Evolutionary conservation across 805 yeast genomes (phyloP), one percentile per base, ranked within the genome.

Genomic region (Pichia thaimueangensis): DNA sequence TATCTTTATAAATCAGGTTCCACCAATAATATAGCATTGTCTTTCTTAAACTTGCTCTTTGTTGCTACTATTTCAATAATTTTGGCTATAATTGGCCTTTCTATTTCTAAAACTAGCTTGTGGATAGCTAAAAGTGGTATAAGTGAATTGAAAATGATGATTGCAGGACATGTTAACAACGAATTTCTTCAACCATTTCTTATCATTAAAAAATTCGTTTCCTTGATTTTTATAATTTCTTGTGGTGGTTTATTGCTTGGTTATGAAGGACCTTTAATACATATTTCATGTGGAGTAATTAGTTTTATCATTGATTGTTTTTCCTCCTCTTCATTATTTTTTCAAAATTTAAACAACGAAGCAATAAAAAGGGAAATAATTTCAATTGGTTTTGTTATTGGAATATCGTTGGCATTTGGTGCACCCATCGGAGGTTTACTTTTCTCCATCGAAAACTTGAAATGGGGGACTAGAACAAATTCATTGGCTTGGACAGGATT

Each of bases 401-500:
- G 95, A 5, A 81, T 86, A 20, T 77, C 89, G 0, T 85, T 83
- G 12, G 94, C 95, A 0, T 86, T 86, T 61, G 83, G 82, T 47
- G 80, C 95, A 0, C 95, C 96, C 3, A 79, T 87, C 43, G 95
- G 94, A 7, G 96, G 95, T 1, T 93, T 87, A 1, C 58, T 86
- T 25, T 87, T 86, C 58, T 81, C 83, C 5, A 58, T 84, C 16
- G 94, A 86, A 53, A 78, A 77, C 47, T 65, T 82, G 34, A 76
- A 82, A 4, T 73, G 79, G 27, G 83, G 74, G 54, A 77, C 81
- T 54, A 74, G 73, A 37, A 76, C 81, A 17, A 76, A 76, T 22
- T 74, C 71, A 47, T 69, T 81, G 47, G 75, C 86, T 79, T 86
- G 95, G 96, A 80, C 79, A 51, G 76, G 88, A 6, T 87, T 86